Percentiles rank a stretch among this genome's conserved stretches.
Conservation (phyloP, 768 basidiomycete species). For the Mrakia gelida region DNA sequence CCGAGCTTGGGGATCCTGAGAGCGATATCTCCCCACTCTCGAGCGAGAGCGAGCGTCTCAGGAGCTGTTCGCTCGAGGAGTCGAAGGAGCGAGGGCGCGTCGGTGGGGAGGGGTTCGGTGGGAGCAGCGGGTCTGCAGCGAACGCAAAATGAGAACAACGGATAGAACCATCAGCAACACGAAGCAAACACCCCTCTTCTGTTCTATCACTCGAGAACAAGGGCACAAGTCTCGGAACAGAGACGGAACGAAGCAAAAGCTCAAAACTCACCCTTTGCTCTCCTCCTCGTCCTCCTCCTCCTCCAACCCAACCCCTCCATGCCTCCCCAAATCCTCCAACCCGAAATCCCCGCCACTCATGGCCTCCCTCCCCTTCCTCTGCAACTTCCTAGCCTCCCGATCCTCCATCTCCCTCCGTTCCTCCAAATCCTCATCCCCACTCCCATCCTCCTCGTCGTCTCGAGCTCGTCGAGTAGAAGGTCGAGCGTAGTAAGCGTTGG, state of each 20-base stretch:
- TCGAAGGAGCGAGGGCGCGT: constrained; percentile 50
- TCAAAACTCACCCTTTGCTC: neutral
- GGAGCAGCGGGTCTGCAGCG: constrained; percentile 5
- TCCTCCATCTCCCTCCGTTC: constrained; percentile 84
- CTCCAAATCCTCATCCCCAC: constrained; percentile 69
- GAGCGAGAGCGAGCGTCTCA: constrained; percentile 71
- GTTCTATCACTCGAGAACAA: too few species aligned
- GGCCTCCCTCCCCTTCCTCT: constrained; percentile 65
- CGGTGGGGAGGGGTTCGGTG: constrained; percentile 21
- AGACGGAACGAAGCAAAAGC: neutral
- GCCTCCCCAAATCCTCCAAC: constrained; percentile 47
- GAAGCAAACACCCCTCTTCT: neutral
- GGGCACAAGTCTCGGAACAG: neutral
- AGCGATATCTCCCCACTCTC: constrained; percentile 75
- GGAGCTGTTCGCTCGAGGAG: constrained; percentile 71
- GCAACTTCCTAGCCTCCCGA: constrained; percentile 75
- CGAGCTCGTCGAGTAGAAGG: constrained; percentile 43
- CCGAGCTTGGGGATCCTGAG: constrained; percentile 54
- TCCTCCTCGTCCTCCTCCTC: constrained; percentile 46
- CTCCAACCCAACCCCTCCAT: neutral
- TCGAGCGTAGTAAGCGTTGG: constrained; percentile 71
- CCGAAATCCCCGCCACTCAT: constrained; percentile 81
- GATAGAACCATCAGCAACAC: neutral
- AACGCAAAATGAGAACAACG: neutral
- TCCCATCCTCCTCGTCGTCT: constrained; percentile 52